Base-by-base conservation (phyloP, 2,329 filamentous ascomycete species). In the Polychaeton citri region DNA sequence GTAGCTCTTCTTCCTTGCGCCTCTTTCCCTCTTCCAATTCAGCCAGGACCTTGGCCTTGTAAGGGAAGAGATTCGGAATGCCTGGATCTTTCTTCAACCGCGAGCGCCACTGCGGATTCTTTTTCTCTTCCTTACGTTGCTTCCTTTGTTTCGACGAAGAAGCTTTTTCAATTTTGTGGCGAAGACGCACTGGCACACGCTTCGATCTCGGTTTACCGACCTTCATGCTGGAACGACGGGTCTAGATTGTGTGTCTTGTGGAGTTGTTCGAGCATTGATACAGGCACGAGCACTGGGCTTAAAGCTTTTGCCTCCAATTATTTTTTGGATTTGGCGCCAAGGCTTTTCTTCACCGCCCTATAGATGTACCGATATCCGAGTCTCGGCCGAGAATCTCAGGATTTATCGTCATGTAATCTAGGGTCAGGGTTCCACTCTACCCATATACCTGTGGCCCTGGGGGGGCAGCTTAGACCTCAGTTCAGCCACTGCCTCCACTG, bases 81-180 rank as follows among this genome's bases (percentile, higher is more conserved):
- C 90, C 90, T 17, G 88, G 90, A 53, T 98, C 90, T 67, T 96
- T 98, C 74, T 95, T 96, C 48, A 94, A 59, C 60, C 86, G 83
- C 40, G 85, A 87, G 49, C 82, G 77, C 86, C 90, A 96, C 83
- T 94, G 77, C 21, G 90, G 88, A 60, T 95, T 94, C 75, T 93
- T 86, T 68, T 94, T 96, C 38, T 81, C 85, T 38, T 77, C 69
- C 69, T 94, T 96, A 55, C 78, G 80, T 43, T 77, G 67, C 64
- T 98, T 98, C 57, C 79, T 77, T 64, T 94, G 85, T 69, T 98
- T 98, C 43, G 83, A 79, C 30, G 75, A 75, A 36, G 87, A 84
- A 16, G 82, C 79, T 65, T 98, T 98, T 59, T 94, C 76, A 62
- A 98, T 96, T 66, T 93, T 95, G 68, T 95, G 79, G 47, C 88